Base-by-base conservation (phyloP, 2,329 filamentous ascomycete species). In the Aspergillus neoniger region DNA sequence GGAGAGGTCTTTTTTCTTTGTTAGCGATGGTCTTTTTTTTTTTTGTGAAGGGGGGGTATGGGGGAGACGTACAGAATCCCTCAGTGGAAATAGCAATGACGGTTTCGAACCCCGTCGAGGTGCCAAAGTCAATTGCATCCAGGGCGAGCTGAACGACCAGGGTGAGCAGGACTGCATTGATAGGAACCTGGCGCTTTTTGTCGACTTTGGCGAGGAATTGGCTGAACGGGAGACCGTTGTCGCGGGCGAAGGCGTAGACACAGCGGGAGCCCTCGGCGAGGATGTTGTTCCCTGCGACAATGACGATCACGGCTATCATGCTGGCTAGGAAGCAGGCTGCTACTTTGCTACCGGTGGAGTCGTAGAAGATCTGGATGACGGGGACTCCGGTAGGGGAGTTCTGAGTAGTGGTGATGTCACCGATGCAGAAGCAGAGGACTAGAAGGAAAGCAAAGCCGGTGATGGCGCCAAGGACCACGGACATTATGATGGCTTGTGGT, bases 31-130 rank as follows among this genome's bases (percentile, higher is more conserved):
- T 4, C 5, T 23, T 6, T 4, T 23, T 23, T 6, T 6, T 23
- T 23, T 6, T 23, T 23, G 23, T 23, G 23, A 23, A 23, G 6
- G 5, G 6, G 23, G 23, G 1, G 1, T 23, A 25, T 49, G 23
- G 7, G 6, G 6, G 36, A 21, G 25, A 67, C 79, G 70, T 72
- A 81, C 79, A 86, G 65, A 86, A 86, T 0, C 84, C 85, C 62
- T 84, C 79, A 0, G 84, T 86, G 0, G 83, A 79, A 56, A 86
- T 85, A 5, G 82, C 78, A 51, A 86, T 81, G 17, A 86, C 81
- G 0, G 83, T 86, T 51, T 83, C 80, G 66, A 85, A 85, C 0
- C 83, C 83, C 0, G 83, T 84, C 1, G 78, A 76, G 0, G 81
- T 83, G 1, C 82, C 83, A 59, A 85, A 85, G 62, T 85, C 83